Conservation (phyloP, 2,329 filamentous ascomycete genomes). For the Aspergillus piperis region DNA sequence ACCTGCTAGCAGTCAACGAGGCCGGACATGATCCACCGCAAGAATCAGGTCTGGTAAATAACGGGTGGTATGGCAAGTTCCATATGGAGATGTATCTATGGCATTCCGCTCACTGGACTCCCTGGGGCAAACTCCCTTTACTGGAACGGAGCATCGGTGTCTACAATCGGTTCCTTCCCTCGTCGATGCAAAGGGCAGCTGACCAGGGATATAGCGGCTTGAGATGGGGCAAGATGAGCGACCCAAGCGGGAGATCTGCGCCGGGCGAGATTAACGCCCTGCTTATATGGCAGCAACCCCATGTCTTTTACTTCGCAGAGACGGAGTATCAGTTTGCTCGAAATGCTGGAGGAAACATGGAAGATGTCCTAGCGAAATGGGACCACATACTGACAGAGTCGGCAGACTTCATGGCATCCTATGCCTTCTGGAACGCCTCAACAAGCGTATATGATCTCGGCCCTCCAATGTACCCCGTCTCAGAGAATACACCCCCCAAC, state of each 20-base stretch:
- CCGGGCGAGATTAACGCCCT: conserved; percentile 64
- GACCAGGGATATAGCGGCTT: conserved; percentile 47
- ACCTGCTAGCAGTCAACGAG: conserved; percentile 55
- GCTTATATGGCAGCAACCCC: conserved; percentile 65
- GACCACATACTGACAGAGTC: conserved; percentile 53
- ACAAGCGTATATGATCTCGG: conserved; percentile 57
- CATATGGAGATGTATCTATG: conserved; percentile 59
- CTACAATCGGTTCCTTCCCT: conserved; percentile 51
- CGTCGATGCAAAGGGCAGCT: conserved; percentile 37
- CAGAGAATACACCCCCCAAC: conserved; percentile 62
- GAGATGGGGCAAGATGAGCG: conserved; percentile 59
- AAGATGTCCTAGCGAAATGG: conserved; percentile 50
- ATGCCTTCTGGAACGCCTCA: conserved; percentile 56
- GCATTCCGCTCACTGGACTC: conserved; percentile 53
- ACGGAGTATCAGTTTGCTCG: conserved; percentile 54
- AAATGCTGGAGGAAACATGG: conserved; percentile 13
- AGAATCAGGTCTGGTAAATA: conserved; percentile 54
- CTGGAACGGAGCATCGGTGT: conserved; percentile 3
- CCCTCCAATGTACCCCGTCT: conserved; percentile 54
- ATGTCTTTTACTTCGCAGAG: conserved; percentile 63
- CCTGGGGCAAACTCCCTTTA: conserved; percentile 6
- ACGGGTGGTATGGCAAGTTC: conserved; percentile 61
- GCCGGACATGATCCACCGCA: conserved; percentile 12
- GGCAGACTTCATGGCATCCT: conserved; percentile 63
- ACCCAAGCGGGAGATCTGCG: conserved; percentile 56